phyloP scores from a whole-genome alignment of 345 rosid species.

The Gossypium thurberi region DNA sequence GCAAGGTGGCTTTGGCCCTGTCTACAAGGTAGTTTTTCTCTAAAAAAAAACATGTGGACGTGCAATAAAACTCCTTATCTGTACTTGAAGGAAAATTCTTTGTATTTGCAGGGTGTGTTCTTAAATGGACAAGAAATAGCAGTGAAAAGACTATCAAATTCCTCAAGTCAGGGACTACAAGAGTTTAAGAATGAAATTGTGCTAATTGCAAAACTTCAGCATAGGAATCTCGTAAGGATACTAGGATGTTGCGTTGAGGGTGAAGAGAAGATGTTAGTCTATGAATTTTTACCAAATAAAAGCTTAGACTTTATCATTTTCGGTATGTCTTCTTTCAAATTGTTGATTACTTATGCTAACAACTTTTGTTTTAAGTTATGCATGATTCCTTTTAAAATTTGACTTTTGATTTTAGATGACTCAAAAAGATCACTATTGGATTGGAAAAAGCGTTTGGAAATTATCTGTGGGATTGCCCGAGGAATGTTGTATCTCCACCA shows the following conservation, averaged over 20 bases:
- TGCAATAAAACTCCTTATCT: neutral
- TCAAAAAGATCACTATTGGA: slow-evolving; percentile 27
- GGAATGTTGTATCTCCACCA: slow-evolving; percentile 67
- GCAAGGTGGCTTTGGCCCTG: slow-evolving; percentile 64
- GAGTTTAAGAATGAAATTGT: slow-evolving; percentile 45
- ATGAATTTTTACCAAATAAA: slow-evolving; percentile 56
- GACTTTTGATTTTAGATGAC: slow-evolving; percentile 25
- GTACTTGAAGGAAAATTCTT: neutral
- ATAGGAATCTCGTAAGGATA: slow-evolving; percentile 63
- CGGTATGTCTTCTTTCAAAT: slow-evolving; percentile 23
- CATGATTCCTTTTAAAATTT: neutral
- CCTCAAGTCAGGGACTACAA: slow-evolving; percentile 41
- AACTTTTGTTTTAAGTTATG: neutral
- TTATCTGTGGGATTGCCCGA: slow-evolving; percentile 53
- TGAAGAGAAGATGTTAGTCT: slow-evolving; percentile 52
- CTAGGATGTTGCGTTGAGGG: slow-evolving; percentile 51
- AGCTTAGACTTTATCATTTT: slow-evolving; percentile 54
- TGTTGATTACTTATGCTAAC: neutral
- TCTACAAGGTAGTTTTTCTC: slow-evolving; percentile 42
- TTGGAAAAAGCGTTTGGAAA: slow-evolving; percentile 51
- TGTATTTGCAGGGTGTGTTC: slow-evolving; percentile 25
- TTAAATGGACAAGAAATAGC: slow-evolving; percentile 33
- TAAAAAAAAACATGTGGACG: neutral
- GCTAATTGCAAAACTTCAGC: slow-evolving; percentile 54
- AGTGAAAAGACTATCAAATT: slow-evolving; percentile 37